Evolutionary conservation across 257 asterid genomes (phyloP).

Genomic region (Galeopsis tetrahit): DNA sequence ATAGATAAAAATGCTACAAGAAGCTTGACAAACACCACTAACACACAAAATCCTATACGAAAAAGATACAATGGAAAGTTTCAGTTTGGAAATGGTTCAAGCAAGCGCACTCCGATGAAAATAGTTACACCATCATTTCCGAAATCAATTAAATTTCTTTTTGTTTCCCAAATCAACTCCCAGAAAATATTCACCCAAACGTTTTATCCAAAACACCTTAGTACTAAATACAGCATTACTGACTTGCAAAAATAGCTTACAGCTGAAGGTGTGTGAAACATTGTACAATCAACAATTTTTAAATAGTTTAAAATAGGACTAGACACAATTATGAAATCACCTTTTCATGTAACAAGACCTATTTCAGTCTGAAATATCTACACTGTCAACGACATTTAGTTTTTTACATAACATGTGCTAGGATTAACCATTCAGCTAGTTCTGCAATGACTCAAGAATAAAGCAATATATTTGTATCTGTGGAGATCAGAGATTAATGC

Average conservation of each 20-base stretch:
- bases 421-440: slow-evolving; percentile 2
- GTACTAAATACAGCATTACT: too few species aligned
- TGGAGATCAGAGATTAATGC: not conserved
- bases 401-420: not conserved
- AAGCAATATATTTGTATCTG: not conserved
- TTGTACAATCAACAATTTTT: too few species aligned
- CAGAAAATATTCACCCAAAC: too few species aligned
- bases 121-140: not conserved
- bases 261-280: too few species aligned
- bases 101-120: not conserved
- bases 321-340: too few species aligned
- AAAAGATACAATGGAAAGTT: not conserved
- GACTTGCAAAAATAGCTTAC: too few species aligned
- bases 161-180: too few species aligned
- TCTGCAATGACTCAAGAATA: slow-evolving; percentile 2
- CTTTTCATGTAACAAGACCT: too few species aligned
- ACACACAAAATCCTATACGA: not conserved
- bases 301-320: too few species aligned
- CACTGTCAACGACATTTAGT: not conserved
- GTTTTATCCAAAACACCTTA: too few species aligned
- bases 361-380: too few species aligned
- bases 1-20: not conserved
- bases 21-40: not conserved
- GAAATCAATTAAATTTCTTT: not conserved
- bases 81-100: not conserved